Base-by-base conservation (phyloP, 805 yeast species). In the Kazachstania martiniae region DNA sequence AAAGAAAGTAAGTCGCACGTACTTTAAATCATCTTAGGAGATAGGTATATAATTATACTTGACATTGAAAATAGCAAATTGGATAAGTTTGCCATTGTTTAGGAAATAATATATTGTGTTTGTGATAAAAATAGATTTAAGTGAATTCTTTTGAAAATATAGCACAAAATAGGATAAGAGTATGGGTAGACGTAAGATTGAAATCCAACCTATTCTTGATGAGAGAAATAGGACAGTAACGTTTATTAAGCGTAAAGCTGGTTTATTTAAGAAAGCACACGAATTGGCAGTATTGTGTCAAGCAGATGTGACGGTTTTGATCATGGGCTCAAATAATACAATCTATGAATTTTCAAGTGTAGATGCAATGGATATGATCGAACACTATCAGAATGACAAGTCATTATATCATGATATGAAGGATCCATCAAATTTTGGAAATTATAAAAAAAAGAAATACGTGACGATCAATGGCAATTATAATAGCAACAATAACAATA, bases 101-200 rank as follows among this genome's bases (percentile, higher is more conserved):
- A n/a, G n/a, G n/a, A n/a, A n/a, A n/a, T n/a, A n/a, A n/a, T n/a
- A n/a, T n/a, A n/a, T n/a, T n/a, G n/a, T n/a, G n/a, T n/a, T n/a
- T n/a, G n/a, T n/a, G n/a, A n/a, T n/a, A n/a, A n/a, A n/a, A n/a
- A n/a, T n/a, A n/a, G n/a, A n/a, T n/a, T n/a, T n/a, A n/a, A n/a
- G n/a, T n/a, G n/a, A n/a, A n/a, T n/a, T n/a, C n/a, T n/a, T n/a
- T n/a, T n/a, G n/a, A n/a, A n/a, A n/a, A n/a, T n/a, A n/a, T n/a
- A n/a, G n/a, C n/a, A n/a, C n/a, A n/a, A n/a, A n/a, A n/a, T n/a
- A 8, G 5, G 28, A 10, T 21, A 12, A 5, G 21, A 34, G 8
- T 33, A 89, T 89, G 98, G 98, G 98, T 34, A 79, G 97, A 66
- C 79, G 96, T 62, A 89, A 91, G 60, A 91, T 89, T 44, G 93